Conservation (phyloP, 257 asterid genomes). For the Solanum etuberosum region DNA sequence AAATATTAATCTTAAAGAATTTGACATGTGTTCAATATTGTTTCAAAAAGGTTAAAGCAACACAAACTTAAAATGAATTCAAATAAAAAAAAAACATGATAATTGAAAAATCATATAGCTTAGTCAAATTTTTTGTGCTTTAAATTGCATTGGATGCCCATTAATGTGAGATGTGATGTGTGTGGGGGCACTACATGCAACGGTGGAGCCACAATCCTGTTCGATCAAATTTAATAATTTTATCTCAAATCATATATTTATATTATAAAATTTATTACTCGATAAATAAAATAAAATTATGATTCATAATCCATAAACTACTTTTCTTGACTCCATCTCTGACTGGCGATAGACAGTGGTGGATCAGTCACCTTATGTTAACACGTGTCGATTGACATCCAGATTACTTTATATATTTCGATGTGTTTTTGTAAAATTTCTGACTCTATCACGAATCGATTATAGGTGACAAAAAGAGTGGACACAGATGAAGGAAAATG, state of each 20-base stretch:
- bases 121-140: neutral
- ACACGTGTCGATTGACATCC: neutral
- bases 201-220: no score
- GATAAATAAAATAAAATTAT: neutral
- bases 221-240: neutral
- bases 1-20: neutral
- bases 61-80: neutral
- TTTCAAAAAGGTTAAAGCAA: neutral
- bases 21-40: neutral
- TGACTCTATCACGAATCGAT: neutral
- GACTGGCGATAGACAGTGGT: neutral
- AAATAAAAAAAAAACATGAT: neutral
- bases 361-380: no score
- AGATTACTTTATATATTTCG: no score
- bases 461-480: conserved; percentile 42
- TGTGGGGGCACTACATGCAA: neutral
- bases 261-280: neutral
- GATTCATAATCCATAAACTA: neutral
- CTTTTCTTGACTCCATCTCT: neutral
- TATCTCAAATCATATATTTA: neutral
- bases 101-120: neutral
- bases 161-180: neutral
- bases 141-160: neutral
- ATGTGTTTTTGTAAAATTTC: neutral
- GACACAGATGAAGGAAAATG: conserved; percentile 30